Conservation (phyloP, 1,139 yeast species). For the Suhomyces bolitotheri region DNA sequence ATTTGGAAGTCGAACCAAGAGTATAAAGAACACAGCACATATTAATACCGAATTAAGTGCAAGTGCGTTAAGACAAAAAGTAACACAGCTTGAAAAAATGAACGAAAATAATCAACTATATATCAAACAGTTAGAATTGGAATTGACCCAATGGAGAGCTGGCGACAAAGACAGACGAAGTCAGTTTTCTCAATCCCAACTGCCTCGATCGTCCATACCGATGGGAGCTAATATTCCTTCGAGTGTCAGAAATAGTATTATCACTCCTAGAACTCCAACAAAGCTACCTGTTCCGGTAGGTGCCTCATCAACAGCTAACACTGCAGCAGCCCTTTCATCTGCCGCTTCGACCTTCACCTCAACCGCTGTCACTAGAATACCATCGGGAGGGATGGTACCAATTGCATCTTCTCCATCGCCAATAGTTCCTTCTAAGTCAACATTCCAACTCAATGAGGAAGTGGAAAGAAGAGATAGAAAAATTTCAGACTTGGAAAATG, state of each 20-base stretch:
- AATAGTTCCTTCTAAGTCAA: slow-evolving; percentile 11
- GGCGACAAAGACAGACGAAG: slow-evolving; percentile 17
- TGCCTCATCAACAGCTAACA: slow-evolving; percentile 3
- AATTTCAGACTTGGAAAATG: slow-evolving; percentile 40
- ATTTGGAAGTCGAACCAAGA: slow-evolving; percentile 79
- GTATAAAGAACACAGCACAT: slow-evolving; percentile 66
- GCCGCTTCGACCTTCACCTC: slow-evolving; percentile 1
- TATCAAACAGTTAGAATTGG: slow-evolving; percentile 52
- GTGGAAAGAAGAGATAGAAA: slow-evolving; percentile 36
- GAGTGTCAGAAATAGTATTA: slow-evolving; percentile 7
- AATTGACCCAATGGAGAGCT: slow-evolving; percentile 31
- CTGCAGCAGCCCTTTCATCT: neutral
- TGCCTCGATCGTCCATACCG: slow-evolving; percentile 11
- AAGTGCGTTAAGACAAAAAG: slow-evolving; percentile 50
- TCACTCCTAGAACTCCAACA: slow-evolving; percentile 16
- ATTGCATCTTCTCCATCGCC: slow-evolving; percentile 17
- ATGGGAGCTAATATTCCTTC: slow-evolving; percentile 11
- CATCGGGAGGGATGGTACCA: slow-evolving; percentile 11
- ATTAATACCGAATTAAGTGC: slow-evolving; percentile 69
- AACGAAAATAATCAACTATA: slow-evolving; percentile 47
- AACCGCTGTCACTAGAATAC: slow-evolving; percentile 4
- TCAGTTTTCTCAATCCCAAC: slow-evolving; percentile 11
- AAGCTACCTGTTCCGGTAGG: slow-evolving; percentile 12
- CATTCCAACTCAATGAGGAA: slow-evolving; percentile 23
- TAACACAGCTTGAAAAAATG: slow-evolving; percentile 49